Evolutionary conservation across 2,329 filamentous ascomycete species (phyloP), one percentile per base, ranked within the genome.

Genomic region (Paraphoma chrysanthemicola): DNA sequence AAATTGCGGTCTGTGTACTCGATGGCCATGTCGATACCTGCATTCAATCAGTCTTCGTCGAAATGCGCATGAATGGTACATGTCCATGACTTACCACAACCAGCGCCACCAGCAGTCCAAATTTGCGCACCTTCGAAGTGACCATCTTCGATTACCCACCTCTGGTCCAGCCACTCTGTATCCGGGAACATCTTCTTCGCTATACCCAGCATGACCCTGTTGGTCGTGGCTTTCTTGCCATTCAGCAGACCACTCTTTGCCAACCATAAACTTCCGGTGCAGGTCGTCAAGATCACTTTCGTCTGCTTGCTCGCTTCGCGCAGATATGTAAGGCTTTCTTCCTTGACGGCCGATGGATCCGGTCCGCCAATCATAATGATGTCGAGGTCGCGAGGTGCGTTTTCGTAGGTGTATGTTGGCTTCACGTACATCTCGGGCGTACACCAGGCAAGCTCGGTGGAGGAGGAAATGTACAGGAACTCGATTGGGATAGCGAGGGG

Each of bases 351-450:
- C 4, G 29, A 56, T 0, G 68, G 73, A 18, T 71, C 50, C 5
- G 77, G 73, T 0, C 79, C 78, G 45, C 77, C 78, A 10, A 77
- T 62, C 30, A 80, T 39, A 2, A 80, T 58, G 36, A 80, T 75
- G 36, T 80, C 78, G 6, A 80, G 68, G 44, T 80, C 78, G 5
- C 77, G 69, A 3, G 78, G 79, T 8, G 74, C 77, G 44, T 63
- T 72, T 41, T 76, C 75, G 64, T 80, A 80, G 2, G 78, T 80
- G 45, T 73, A 61, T 31, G 74, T 78, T 4, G 78, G 78, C 16
- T 69, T 39, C 61, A 76, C 71, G 47, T 56, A 64, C 61, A 79
- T 66, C 7, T 68, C 64, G 0, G 72, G 69, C 0, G 73, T 78
- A 30, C 69, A 67, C 39, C 54, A 59, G n/a, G 74, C 59, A 2